Conservation (phyloP, 2,329 filamentous ascomycete genomes). For the Aschersonia sp. region DNA sequence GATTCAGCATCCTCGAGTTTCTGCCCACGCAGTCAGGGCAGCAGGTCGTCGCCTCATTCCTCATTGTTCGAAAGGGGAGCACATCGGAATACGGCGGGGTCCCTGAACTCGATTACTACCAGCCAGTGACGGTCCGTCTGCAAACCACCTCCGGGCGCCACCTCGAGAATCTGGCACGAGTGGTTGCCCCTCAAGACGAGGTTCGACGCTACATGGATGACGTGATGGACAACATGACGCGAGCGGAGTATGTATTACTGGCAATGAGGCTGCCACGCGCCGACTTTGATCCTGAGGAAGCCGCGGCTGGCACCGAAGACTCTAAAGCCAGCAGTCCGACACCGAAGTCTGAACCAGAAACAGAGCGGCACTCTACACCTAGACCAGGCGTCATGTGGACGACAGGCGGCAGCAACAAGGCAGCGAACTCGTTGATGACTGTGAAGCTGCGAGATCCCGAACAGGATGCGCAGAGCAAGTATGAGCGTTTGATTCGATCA, state of each 20-base stretch:
- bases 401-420: conserved; percentile 6
- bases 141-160: conserved; percentile 38
- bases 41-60: conserved; percentile 58
- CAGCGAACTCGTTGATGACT: conserved; percentile 4
- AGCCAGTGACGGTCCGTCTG: conserved; percentile 54
- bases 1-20: conserved; percentile 62
- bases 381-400: conserved; percentile 22
- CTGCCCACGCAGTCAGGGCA: conserved; percentile 33
- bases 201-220: conserved; percentile 55
- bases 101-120: conserved; percentile 55
- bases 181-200: conserved; percentile 48
- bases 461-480: conserved; percentile 18
- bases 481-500: conserved; percentile 22
- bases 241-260: conserved; percentile 51
- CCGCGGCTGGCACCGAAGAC: conserved; percentile 12
- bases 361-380: conserved; percentile 9
- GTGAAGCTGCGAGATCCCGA: conserved; percentile 18
- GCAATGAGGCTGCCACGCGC: conserved; percentile 49
- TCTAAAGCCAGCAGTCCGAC: conserved; percentile 15
- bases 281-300: conserved; percentile 15
- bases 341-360: conserved; percentile 14
- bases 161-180: conserved; percentile 44
- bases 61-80: conserved; percentile 61
- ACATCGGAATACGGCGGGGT: conserved; percentile 51
- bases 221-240: conserved; percentile 54